phyloP scores from a whole-genome alignment of 2,329 filamentous ascomycete species.

The Alternaria sp. region DNA sequence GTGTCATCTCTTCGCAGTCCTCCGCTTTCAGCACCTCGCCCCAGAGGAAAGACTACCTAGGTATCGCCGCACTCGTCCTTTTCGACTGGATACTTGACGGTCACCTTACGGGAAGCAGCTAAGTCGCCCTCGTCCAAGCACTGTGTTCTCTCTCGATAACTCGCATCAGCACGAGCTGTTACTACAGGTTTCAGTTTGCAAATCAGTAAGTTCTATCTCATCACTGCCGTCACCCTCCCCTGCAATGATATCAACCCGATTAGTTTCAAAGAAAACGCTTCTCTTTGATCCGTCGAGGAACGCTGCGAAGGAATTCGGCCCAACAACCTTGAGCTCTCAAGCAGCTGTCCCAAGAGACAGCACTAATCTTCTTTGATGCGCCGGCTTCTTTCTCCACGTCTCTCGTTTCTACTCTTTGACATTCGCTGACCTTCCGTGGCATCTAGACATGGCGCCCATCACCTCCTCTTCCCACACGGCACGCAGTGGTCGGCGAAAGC shows the following conservation, averaged over 20 bases:
- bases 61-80: too few species aligned
- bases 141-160: too few species aligned
- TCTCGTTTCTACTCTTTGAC: neutral
- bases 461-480: neutral
- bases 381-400: neutral
- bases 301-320: neutral
- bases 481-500: neutral
- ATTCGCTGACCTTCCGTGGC: neutral
- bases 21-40: too few species aligned
- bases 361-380: neutral
- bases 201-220: neutral
- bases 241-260: neutral
- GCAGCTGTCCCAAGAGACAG: neutral
- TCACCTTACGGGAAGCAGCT: too few species aligned
- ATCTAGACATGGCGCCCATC: neutral
- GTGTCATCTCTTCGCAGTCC: too few species aligned
- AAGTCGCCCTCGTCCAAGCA: too few species aligned
- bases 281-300: neutral
- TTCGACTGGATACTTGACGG: too few species aligned
- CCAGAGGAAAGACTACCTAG: too few species aligned
- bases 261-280: neutral
- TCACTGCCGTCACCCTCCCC: neutral
- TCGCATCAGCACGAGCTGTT: too few species aligned
- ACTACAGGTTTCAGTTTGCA: too few species aligned
- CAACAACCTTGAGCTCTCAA: neutral